Conservation (phyloP, 768 basidiomycete species). For the Pisolithus albus region DNA sequence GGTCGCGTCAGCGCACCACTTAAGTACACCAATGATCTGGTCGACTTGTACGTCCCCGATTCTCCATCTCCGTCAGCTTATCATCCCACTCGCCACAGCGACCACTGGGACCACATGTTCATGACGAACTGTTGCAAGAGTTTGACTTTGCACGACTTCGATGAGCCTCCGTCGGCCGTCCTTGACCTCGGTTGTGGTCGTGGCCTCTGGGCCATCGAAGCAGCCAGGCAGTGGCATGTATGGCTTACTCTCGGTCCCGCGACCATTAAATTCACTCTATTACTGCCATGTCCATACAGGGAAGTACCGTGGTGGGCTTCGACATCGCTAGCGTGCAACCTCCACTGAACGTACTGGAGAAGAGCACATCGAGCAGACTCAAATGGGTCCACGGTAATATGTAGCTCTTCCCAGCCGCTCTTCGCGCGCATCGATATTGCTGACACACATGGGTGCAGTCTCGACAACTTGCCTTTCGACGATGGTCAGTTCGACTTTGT, state of each 20-base stretch:
- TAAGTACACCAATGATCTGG: conserved; percentile 39
- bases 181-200: conserved; percentile 70
- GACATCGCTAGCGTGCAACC: conserved; percentile 55
- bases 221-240: conserved; percentile 62
- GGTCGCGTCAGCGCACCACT: conserved; percentile 55
- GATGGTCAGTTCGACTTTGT: conserved; percentile 57
- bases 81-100: conserved; percentile 33
- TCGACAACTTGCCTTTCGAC: conserved; percentile 59
- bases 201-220: conserved; percentile 66
- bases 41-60: conserved; percentile 44
- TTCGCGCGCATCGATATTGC: conserved; percentile 1
- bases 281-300: conserved; percentile 28
- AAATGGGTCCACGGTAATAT: conserved; percentile 66
- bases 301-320: conserved; percentile 50
- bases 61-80: not conserved
- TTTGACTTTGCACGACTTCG: conserved; percentile 50
- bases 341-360: conserved; percentile 28
- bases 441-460: conserved; percentile 30
- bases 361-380: conserved; percentile 42
- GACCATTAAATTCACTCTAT: not conserved
- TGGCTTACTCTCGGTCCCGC: not conserved
- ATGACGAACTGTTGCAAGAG: conserved; percentile 40
- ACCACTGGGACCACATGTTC: conserved; percentile 70
- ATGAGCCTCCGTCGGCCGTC: conserved; percentile 41
- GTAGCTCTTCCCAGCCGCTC: conserved; percentile 31